A percentile compares a stretch with the other conserved stretches of the same genome.
Conservation (phyloP, 1,284 basidiomycete genomes). For the Trametes pubescens region DNA sequence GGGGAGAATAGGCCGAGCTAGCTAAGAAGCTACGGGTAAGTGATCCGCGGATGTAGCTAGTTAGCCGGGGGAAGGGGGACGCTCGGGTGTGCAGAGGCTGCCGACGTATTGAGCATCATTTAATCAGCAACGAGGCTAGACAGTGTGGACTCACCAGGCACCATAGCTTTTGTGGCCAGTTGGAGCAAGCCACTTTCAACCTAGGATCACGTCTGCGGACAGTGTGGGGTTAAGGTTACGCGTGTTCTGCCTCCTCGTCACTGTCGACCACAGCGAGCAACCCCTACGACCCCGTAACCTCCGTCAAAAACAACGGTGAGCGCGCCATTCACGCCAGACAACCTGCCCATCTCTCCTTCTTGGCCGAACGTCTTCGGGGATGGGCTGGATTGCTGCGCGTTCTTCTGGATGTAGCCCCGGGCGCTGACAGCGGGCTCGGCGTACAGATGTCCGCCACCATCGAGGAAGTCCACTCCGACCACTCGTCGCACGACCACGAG, state of each 20-base stretch:
- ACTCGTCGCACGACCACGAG: constrained; percentile 67
- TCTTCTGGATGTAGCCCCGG: constrained; percentile 47
- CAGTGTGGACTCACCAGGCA: constrained; percentile 46
- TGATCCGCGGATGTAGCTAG: no score
- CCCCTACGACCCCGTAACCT: constrained; percentile 24
- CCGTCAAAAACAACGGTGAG: constrained; percentile 36
- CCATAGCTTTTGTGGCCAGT: constrained; percentile 48
- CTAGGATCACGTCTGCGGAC: constrained; percentile 25
- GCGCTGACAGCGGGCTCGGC: constrained; percentile 28
- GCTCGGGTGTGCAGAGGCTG: constrained; percentile 46
- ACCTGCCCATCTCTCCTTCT: background rate
- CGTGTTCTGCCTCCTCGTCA: constrained; percentile 35
- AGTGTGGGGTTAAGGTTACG: constrained; percentile 34
- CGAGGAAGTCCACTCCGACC: constrained; percentile 83
- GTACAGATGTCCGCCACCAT: constrained; percentile 80
- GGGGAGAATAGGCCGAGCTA: no score
- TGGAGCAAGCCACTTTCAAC: constrained; percentile 59
- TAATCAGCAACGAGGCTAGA: background rate
- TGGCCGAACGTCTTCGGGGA: constrained; percentile 10
- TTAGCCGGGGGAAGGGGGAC: no score
- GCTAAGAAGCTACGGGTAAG: no score
- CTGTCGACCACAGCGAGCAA: constrained; percentile 49
- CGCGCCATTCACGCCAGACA: background rate
- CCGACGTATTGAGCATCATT: background rate
- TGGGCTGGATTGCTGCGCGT: constrained; percentile 42